Conservation (phyloP, 306 rosid genomes). For the Boehmeria nivea region DNA sequence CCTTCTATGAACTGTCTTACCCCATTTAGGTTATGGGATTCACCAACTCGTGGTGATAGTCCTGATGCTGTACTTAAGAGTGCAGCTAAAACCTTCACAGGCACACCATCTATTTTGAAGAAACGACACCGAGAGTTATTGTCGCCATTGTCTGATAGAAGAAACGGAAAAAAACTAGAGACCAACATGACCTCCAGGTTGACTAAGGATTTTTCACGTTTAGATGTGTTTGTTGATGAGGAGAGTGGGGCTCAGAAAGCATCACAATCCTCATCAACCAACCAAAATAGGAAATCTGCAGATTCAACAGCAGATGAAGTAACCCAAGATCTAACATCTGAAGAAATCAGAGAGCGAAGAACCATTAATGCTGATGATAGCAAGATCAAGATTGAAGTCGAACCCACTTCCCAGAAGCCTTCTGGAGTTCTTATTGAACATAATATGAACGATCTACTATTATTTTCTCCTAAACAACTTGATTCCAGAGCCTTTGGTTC, state of each 20-base stretch:
- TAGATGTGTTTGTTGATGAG: constrained; percentile 76
- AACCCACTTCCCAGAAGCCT: constrained; percentile 33
- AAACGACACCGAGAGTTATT: constrained; percentile 77
- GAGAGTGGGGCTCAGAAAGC: constrained; percentile 31
- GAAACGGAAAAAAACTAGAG: constrained; percentile 71
- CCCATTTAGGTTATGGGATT: constrained; percentile 90
- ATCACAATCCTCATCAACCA: constrained; percentile 41
- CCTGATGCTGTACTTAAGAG: constrained; percentile 76
- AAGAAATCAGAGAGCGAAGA: constrained; percentile 31
- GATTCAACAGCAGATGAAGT: constrained; percentile 45
- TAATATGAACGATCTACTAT: constrained; percentile 46
- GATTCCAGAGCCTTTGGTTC: constrained; percentile 33
- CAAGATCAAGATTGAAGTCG: constrained; percentile 22
- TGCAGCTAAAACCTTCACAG: constrained; percentile 86
- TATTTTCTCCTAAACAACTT: constrained; percentile 52
- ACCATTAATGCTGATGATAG: constrained; percentile 22
- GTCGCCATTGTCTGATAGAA: constrained; percentile 85
- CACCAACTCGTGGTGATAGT: constrained; percentile 68
- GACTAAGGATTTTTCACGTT: constrained; percentile 62
- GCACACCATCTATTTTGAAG: constrained; percentile 88
- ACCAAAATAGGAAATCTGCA: constrained; percentile 28
- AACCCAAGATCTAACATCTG: constrained; percentile 8
- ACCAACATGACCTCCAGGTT: constrained; percentile 52
- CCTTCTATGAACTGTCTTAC: constrained; percentile 83
- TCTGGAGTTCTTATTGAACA: constrained; percentile 57